These are phyloP conservation scores for Cryptosporidium parvum DNA, from an alignment of 169 alveolate species.

Conservation along the genomic window DNA sequence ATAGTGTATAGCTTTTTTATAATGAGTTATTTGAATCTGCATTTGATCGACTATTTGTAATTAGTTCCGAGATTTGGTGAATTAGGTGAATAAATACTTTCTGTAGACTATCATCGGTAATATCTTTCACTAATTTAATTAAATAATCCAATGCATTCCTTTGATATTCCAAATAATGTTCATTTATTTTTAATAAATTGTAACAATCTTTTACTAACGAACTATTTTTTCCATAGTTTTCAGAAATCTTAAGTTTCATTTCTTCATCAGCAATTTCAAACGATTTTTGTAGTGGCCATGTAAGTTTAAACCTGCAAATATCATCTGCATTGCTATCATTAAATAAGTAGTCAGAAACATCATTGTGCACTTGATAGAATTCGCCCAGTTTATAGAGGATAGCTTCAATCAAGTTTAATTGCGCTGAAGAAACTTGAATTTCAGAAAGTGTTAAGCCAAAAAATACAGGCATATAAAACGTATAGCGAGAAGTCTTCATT, in stretches of 20 bases:
- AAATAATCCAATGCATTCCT: background rate
- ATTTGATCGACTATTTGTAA: background rate
- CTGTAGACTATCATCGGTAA: background rate
- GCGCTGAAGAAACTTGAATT: background rate
- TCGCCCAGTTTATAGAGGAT: background rate
- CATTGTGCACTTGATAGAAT: slow-evolving; percentile 2
- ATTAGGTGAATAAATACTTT: background rate
- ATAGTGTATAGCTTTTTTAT: slow-evolving; percentile 82
- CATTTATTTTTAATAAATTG: background rate
- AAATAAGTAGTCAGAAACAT: slow-evolving; percentile 1
- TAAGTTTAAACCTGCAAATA: slow-evolving; percentile 1
- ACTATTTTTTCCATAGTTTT: slow-evolving; percentile 5
- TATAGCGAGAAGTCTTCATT: slow-evolving; percentile 14
- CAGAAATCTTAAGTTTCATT: background rate
- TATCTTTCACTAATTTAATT: background rate
- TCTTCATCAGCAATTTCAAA: background rate
- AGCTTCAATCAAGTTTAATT: background rate
- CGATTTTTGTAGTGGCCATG: slow-evolving; percentile 14
- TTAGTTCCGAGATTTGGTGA: background rate
- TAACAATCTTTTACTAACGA: background rate
- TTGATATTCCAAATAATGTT: background rate
- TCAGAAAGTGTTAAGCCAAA: background rate
- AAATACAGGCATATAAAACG: slow-evolving; percentile 1
- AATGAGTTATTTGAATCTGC: background rate
- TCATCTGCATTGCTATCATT: background rate